Conservation (phyloP, 2,329 filamentous ascomycete genomes). For the Neonectria sp. region DNA sequence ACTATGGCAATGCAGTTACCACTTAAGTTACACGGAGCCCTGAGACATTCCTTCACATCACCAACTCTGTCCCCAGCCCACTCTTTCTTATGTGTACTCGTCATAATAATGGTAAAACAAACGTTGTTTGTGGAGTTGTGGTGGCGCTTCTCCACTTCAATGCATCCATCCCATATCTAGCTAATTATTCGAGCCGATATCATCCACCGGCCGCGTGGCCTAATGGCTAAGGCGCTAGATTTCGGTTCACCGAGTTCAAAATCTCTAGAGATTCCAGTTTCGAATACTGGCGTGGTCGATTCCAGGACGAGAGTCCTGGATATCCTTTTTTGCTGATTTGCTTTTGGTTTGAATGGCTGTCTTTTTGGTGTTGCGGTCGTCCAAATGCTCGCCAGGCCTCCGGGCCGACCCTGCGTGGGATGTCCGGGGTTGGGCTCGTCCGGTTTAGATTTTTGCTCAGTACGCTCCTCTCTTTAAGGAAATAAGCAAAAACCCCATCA, state of each 20-base stretch:
- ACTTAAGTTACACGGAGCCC: too few species aligned
- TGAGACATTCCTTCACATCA: too few species aligned
- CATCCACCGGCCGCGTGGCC: slow-evolving; percentile 49
- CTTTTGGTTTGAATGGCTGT: too few species aligned
- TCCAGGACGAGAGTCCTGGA: slow-evolving; percentile 5
- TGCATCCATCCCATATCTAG: neutral
- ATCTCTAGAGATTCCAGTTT: slow-evolving; percentile 45
- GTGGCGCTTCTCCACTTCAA: neutral
- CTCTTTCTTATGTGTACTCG: too few species aligned
- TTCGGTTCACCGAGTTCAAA: too few species aligned
- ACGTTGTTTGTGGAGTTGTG: too few species aligned
- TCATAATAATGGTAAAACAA: too few species aligned
- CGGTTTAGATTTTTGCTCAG: neutral
- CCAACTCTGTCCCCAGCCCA: too few species aligned
- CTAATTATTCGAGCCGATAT: neutral
- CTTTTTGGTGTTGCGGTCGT: neutral
- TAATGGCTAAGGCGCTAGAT: too few species aligned
- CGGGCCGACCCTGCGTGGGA: neutral
- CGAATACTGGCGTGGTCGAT: slow-evolving; percentile 61
- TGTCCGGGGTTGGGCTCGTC: neutral
- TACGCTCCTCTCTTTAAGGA: neutral
- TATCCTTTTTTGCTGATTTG: slow-evolving; percentile 29
- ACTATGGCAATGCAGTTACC: too few species aligned
- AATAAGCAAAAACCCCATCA: too few species aligned
- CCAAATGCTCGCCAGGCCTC: neutral